Base-by-base conservation (phyloP, 306 rosid genomes). In the Astragalus glycyphyllos region DNA sequence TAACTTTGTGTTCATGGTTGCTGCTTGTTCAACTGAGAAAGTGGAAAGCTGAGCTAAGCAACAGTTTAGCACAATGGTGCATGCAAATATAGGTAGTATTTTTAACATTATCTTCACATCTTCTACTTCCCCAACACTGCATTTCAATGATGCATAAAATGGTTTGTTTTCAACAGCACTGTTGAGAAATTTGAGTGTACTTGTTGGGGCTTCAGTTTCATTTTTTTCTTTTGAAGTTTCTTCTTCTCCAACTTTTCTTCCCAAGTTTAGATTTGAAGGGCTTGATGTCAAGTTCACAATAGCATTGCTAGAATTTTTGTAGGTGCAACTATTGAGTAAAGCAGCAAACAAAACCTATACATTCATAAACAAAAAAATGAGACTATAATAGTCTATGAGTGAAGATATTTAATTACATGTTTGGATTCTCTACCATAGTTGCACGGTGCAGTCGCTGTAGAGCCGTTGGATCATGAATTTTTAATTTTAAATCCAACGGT, bases 31-130 rank as follows among this genome's bases (percentile, higher is more conserved):
- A n/a, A 94, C 85, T 1, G 99, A 94, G 80, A 89, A 91, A 26
- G 99, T 94, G 31, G 96, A 87, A 4, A 94, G 91, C 72, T 94
- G 97, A 17, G 99, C 99, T 32, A 94, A 66, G 70, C 99, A 94
- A 64, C 96, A 91, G 42, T 91, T 94, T 48, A 94, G 91, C 84
- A 94, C 92, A 26, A 94, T 77, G 31, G 97, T 94, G 88, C 92
- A 94, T 4, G 57, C 90, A 75, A 94, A 91, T 38, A 91, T 85
- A 4, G 97, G 99, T 1, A 94, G 81, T 3, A 86, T 70, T 77
- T 85, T 91, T 5, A 91, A 2, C 65, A 94, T 96, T 69, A 84
- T 60, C 75, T 91, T 94, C 14, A 89, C 97, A 60, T 94, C 95
- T 74, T 94, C 97, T 0, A 89, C 91, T 80, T 94, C 87, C 51